Conservation (phyloP, 805 yeast genomes). For the Wickerhamiella azymoides region DNA sequence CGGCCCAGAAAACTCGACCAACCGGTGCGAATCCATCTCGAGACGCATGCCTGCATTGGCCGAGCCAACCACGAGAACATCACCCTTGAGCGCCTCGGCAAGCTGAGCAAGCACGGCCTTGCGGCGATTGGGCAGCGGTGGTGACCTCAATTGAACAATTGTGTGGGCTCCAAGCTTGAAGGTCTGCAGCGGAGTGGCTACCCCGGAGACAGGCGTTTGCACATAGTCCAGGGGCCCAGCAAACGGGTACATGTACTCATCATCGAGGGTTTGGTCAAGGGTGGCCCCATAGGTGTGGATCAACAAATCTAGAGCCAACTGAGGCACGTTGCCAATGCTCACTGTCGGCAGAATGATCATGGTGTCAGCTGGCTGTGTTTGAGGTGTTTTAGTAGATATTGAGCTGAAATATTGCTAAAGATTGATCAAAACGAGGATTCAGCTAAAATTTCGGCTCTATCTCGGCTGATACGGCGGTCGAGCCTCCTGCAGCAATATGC, state of each 20-base stretch:
- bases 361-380: neutral
- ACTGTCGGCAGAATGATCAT: conserved; percentile 55
- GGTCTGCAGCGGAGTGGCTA: conserved; percentile 54
- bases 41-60: conserved; percentile 42
- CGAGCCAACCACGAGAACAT: conserved; percentile 54
- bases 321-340: conserved; percentile 84
- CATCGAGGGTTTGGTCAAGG: conserved; percentile 44
- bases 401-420: too few relatives aligned
- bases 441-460: too few relatives aligned
- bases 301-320: conserved; percentile 59
- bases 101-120: conserved; percentile 39
- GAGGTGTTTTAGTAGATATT: too few relatives aligned
- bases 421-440: too few relatives aligned
- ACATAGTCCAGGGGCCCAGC: conserved; percentile 58
- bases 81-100: conserved; percentile 19
- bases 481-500: neutral
- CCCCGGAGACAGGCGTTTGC: conserved; percentile 23
- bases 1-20: neutral
- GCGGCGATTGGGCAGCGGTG: conserved; percentile 26
- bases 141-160: conserved; percentile 4
- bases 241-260: conserved; percentile 59
- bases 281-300: conserved; percentile 45
- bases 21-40: neutral
- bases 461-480: neutral
- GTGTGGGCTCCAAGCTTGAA: conserved; percentile 14